Conservation (phyloP, 352 stramenopile genomes). For the Globisporangium paddicum region DNA sequence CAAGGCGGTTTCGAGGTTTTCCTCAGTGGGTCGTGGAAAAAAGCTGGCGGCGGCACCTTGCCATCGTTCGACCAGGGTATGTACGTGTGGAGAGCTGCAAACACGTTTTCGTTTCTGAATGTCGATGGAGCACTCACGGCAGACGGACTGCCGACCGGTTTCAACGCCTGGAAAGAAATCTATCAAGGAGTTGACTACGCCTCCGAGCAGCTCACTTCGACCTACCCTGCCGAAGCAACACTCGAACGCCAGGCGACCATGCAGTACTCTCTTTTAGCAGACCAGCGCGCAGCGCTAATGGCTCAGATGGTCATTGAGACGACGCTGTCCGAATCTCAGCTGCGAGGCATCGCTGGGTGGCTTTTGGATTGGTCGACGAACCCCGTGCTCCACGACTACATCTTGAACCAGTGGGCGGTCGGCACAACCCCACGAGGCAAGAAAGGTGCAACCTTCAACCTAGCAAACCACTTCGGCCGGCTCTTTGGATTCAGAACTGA, state of each 20-base stretch:
- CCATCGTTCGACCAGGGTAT: constrained; percentile 37
- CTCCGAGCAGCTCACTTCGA: constrained; percentile 32
- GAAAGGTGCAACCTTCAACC: constrained; percentile 15
- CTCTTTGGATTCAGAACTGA: constrained; percentile 21
- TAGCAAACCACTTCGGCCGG: constrained; percentile 21
- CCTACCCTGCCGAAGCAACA: constrained; percentile 30
- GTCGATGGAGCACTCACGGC: constrained; percentile 7
- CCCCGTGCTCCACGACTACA: constrained; percentile 33
- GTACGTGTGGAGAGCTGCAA: constrained; percentile 31
- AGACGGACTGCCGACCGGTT: constrained; percentile 38
- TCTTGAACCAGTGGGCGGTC: constrained; percentile 45
- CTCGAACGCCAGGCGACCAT: constrained; percentile 13
- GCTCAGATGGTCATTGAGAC: constrained; percentile 25
- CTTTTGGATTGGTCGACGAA: constrained; percentile 45
- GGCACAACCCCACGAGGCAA: constrained; percentile 38
- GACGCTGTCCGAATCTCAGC: constrained; percentile 27
- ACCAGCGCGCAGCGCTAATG: constrained; percentile 24
- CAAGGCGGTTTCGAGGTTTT: constrained; percentile 58
- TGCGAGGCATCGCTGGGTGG: constrained; percentile 41
- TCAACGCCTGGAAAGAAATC: constrained; percentile 53
- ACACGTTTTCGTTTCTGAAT: constrained; percentile 40
- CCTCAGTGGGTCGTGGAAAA: constrained; percentile 22
- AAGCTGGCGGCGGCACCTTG: constrained; percentile 14
- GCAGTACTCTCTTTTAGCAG: constrained; percentile 15
- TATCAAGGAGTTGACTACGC: constrained; percentile 51